Evolutionary conservation across 2,329 filamentous ascomycete genomes (phyloP).

Genomic region (Colletotrichum melonis): DNA sequence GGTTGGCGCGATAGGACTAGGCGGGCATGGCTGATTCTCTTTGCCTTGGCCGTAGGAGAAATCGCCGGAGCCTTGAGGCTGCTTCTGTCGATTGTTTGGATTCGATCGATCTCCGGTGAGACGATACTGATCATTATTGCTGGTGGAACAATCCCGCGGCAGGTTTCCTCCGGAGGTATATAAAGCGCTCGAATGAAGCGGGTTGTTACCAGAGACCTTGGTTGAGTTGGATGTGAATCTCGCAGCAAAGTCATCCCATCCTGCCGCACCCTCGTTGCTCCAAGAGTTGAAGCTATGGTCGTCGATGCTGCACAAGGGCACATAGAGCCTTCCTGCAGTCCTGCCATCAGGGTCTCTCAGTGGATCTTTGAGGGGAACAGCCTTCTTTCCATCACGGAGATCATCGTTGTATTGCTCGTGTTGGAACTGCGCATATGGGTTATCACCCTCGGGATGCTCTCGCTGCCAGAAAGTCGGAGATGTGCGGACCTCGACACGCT

Average conservation of each 20-base stretch:
- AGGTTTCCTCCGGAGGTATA: background rate
- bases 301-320: background rate
- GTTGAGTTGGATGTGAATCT: background rate
- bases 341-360: slow-evolving; percentile 25
- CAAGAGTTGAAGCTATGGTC: slow-evolving; percentile 34
- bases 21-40: slow-evolving; percentile 9
- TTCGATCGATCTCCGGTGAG: background rate
- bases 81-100: background rate
- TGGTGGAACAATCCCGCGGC: background rate
- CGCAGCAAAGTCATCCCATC: background rate
- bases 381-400: slow-evolving; percentile 29
- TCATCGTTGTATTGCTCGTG: slow-evolving; percentile 26
- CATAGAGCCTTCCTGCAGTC: background rate
- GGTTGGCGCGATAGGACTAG: background rate
- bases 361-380: slow-evolving; percentile 20
- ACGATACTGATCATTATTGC: too few relatives aligned
- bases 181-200: background rate
- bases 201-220: background rate
- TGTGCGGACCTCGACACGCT: slow-evolving; percentile 30
- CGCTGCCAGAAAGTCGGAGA: slow-evolving; percentile 34
- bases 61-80: background rate
- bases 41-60: slow-evolving; percentile 2
- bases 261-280: background rate
- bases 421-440: slow-evolving; percentile 17
- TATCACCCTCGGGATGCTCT: slow-evolving; percentile 23